Evolutionary conservation across 805 yeast species (phyloP), one percentile per base, ranked within the genome.

Genomic region (Metschnikowia henanensis): DNA sequence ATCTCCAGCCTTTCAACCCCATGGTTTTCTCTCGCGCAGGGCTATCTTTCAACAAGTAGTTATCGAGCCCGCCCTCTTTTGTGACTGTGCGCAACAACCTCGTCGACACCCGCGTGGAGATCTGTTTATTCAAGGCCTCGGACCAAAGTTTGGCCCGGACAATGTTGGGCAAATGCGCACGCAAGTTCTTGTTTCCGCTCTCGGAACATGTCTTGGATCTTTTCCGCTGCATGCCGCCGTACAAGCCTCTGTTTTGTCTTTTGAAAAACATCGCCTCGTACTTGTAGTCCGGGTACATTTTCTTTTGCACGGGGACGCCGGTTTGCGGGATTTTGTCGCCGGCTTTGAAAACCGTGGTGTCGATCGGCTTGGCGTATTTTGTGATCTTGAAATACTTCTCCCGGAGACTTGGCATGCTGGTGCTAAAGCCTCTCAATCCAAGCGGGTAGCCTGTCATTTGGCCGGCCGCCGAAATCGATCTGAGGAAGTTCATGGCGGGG

Each of bases 41-140:
- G 53, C 86, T 88, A 47, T 90, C 95, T 66, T 94, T 94, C 33
- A 81, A 76, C 49, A 94, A 65, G 61, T 94, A 94, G 51, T 83
- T 83, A 61, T 94, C 99, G 44, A 94, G 73, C 5, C 99, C 99
- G 49, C 99, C 99, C 64, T 92, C 98, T 56, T 82, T 87, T 46
- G 87, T 84, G 46, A 94, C 84, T 0, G 97, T 90, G 57, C 83
- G 81, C 59, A 94, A 74, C 5, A 90, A 97, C 47, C 83, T 79
- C 5, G 97, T 79, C 6, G 90, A 83, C 28, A 90, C 81, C 47
- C 76, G 80, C 42, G 88, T 64, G 37, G 71, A 70, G 35, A 90
- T 63, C 30, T 70, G 65, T 52, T 72, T 73, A 46, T 81, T 68
- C 56, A 94, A 73, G 0, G 87, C 69, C 54, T 87, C 96, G 51